Evolutionary conservation across 208 protist species (phyloP).

Genomic region (Plasmodiophora brassicae): DNA sequence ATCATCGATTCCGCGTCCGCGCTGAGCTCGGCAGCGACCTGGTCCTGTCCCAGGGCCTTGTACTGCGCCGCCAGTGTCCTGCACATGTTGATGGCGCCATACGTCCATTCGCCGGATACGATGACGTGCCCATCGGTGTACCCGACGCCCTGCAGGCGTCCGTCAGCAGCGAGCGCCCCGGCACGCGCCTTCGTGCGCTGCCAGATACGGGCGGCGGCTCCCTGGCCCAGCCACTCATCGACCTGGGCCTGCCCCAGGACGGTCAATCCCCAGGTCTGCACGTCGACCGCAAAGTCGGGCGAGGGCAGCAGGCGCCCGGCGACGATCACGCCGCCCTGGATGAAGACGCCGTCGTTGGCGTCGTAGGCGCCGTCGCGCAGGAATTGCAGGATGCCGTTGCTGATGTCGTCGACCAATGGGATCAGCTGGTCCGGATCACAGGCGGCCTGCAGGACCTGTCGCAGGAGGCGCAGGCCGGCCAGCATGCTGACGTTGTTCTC

Average conservation of each 20-base stretch:
- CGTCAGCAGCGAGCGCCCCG: background rate
- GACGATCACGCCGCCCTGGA: background rate
- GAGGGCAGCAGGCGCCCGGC: background rate
- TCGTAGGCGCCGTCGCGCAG: background rate
- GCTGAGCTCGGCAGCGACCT: background rate
- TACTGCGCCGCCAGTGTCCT: background rate
- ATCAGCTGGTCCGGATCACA: background rate
- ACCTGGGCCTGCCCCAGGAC: background rate
- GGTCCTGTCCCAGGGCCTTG: background rate
- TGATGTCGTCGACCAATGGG: constrained; percentile 6
- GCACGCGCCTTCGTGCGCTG: background rate
- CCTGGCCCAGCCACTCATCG: background rate
- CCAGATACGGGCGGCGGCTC: background rate
- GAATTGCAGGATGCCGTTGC: background rate
- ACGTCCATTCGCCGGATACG: constrained; percentile 12
- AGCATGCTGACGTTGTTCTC: background rate
- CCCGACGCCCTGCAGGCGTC: background rate
- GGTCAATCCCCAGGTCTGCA: background rate
- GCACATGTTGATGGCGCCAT: constrained; percentile 22
- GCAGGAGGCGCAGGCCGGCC: background rate
- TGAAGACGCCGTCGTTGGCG: background rate
- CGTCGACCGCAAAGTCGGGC: background rate
- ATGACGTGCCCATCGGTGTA: background rate
- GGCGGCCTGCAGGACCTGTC: background rate
- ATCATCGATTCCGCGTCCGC: constrained; percentile 4